phyloP scores from a whole-genome alignment of 192 early-diverging fungal genomes.

The Obelidium mucronatum region DNA sequence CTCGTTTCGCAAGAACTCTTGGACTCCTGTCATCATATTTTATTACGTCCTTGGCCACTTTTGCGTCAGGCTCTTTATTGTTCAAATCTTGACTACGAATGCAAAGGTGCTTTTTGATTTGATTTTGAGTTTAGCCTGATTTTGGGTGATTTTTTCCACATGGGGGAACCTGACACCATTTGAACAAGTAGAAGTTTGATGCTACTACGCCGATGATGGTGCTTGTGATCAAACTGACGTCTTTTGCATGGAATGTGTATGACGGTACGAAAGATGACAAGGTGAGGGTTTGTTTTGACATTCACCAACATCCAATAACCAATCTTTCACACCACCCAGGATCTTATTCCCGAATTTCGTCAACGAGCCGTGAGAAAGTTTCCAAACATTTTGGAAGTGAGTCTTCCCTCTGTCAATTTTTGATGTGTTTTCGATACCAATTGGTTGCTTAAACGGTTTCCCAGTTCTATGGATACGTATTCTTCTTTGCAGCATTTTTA shows the following conservation, averaged over 20 bases:
- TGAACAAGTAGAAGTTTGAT: slow-evolving; percentile 68
- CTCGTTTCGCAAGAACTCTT: slow-evolving; percentile 20
- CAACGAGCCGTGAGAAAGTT: slow-evolving; percentile 63
- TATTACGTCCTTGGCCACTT: slow-evolving; percentile 45
- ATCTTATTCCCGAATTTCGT: slow-evolving; percentile 72
- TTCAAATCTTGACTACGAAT: slow-evolving; percentile 3
- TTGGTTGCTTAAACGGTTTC: too few relatives aligned
- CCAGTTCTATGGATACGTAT: slow-evolving; percentile 84
- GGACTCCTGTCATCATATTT: slow-evolving; percentile 45
- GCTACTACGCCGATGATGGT: slow-evolving; percentile 95
- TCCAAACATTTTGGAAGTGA: slow-evolving; percentile 69
- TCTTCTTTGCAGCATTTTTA: slow-evolving; percentile 87
- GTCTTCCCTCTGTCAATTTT: too few relatives aligned
- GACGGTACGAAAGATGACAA: slow-evolving; percentile 72
- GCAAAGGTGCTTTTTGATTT: slow-evolving; percentile 22
- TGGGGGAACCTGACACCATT: not conserved
- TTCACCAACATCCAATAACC: not conserved
- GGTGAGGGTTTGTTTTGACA: not conserved
- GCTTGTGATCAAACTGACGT: slow-evolving; percentile 89
- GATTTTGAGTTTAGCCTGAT: not conserved
- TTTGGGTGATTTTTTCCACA: not conserved
- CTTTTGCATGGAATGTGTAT: slow-evolving; percentile 83
- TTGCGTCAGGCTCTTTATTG: slow-evolving; percentile 16
- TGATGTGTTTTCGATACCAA: too few relatives aligned
- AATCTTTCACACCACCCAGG: too few relatives aligned